Base-by-base conservation (phyloP, 192 early-diverging fungal species). In the Coemansia sp. region DNA sequence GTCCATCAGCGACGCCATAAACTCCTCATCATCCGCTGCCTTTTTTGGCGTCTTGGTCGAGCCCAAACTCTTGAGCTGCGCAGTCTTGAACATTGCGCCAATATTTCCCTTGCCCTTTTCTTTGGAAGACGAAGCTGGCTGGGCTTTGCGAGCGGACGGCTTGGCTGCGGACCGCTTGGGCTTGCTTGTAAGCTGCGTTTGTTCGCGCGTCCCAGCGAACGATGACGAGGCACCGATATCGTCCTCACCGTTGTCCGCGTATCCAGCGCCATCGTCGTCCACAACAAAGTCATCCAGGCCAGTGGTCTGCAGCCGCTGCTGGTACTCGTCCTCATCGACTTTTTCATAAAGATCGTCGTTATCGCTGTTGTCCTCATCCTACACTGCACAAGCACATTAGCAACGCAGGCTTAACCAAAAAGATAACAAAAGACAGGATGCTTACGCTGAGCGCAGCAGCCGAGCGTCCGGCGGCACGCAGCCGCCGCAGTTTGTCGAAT, bases 241-340 rank as follows among this genome's bases (percentile, higher is more conserved):
- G 42, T 78, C 75, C 2, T 11, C 5, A 12, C 69, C 57, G 12
- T 46, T 50, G 42, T 81, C 73, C 2, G 57, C 61, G 56, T 75
- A 78, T 2, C 72, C 75, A n/a, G 64, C 51, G 9, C 71, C 73
- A 25, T 78, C 72, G 50, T 83, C 81, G 58, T 83, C 70, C 22
- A 78, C 72, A 7, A 83, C 72, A 59, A 83, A 83, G 54, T 75
- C 75, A 54, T 75, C 66, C 3, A 77, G 40, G 28, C 56, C 56
- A 44, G 21, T 26, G 3, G 52, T 44, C 17, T 64, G 62, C 31
- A 63, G 21, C 25, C 58, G 66, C 37, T 61, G 54, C 40, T 69
- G 70, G 57, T 76, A 82, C 37, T 75, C 72, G 37, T 69, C 73
- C 20, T 82, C 80, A 44, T 82, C 73, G 17, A 78, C 69, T 19